A percentile compares a stretch with the other conserved stretches of the same genome.
phyloP scores from a whole-genome alignment of 192 early-diverging fungal genomes.

The Linnemannia schmuckeri region DNA sequence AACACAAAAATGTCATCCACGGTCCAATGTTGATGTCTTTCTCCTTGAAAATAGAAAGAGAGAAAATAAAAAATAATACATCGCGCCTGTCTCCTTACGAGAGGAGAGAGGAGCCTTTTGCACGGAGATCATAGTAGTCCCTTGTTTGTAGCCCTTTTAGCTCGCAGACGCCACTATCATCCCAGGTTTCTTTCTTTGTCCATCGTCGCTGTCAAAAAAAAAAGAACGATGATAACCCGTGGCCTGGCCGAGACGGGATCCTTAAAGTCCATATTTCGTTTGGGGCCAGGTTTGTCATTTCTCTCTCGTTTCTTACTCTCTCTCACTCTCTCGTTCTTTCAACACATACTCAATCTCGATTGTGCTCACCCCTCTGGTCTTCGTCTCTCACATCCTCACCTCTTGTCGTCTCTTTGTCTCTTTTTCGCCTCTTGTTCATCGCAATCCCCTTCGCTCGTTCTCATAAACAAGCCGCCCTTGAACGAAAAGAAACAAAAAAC shows the following conservation, averaged over 20 bases:
- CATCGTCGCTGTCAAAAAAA: not conserved
- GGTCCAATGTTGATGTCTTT: not conserved
- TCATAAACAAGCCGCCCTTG: not conserved
- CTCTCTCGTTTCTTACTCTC: not conserved
- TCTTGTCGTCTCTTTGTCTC: not conserved
- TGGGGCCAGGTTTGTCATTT: not conserved
- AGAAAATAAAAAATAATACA: not conserved
- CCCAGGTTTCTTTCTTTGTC: not conserved
- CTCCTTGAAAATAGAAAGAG: not conserved
- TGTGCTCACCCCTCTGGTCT: not conserved
- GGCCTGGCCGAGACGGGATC: not conserved
- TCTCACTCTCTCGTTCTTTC: not conserved
- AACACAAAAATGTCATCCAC: not conserved
- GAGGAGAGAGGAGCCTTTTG: conserved; percentile 1
- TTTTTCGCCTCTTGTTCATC: not conserved
- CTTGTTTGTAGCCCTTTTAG: not conserved
- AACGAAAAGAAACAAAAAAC: not conserved
- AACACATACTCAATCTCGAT: too few relatives aligned
- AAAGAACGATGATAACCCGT: not conserved
- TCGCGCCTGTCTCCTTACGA: not conserved
- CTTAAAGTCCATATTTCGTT: not conserved
- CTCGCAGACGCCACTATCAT: not conserved
- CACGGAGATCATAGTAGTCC: not conserved
- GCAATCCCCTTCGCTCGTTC: not conserved
- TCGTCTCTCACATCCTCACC: not conserved